These are phyloP conservation scores for Clonostachys chloroleuca DNA, from an alignment of 2,329 filamentous ascomycete genomes.

Conservation along the genomic window DNA sequence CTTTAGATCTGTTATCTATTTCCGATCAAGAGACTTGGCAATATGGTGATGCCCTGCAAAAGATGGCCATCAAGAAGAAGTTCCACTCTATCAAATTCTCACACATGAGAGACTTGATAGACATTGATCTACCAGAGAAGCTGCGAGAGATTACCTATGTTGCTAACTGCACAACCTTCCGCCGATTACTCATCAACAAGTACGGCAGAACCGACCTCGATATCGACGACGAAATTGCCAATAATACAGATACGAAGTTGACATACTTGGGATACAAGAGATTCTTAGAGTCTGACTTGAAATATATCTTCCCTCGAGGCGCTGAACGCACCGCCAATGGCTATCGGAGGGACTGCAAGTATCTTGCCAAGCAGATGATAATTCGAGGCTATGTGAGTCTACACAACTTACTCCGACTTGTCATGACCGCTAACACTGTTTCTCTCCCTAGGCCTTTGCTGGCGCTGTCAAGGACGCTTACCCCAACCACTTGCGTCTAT, in stretches of 20 bases:
- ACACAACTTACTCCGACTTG: too few species aligned
- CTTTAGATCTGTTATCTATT: slow-evolving; percentile 39
- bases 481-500: slow-evolving; percentile 17
- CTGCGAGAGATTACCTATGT: slow-evolving; percentile 34
- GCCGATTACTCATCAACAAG: slow-evolving; percentile 15
- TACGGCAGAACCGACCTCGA: slow-evolving; percentile 14
- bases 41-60: slow-evolving; percentile 38
- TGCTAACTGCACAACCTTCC: slow-evolving; percentile 21
- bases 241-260: slow-evolving; percentile 15
- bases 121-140: slow-evolving; percentile 25
- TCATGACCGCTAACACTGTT: too few species aligned
- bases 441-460: slow-evolving; percentile 10
- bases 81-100: slow-evolving; percentile 38
- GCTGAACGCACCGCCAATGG: slow-evolving; percentile 9
- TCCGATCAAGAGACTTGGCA: slow-evolving; percentile 40
- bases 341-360: slow-evolving; percentile 16
- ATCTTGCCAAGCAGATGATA: slow-evolving; percentile 22
- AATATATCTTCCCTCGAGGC: slow-evolving; percentile 16
- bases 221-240: slow-evolving; percentile 17
- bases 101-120: slow-evolving; percentile 36
- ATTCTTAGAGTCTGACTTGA: slow-evolving; percentile 19
- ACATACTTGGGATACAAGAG: slow-evolving; percentile 20
- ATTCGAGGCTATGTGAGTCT: slow-evolving; percentile 14
- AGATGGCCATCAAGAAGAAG: slow-evolving; percentile 25
- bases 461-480: slow-evolving; percentile 15